A percentile compares a stretch with the other conserved stretches of the same genome.
These are phyloP conservation scores for Backusella sp. DNA, from an alignment of 192 early-diverging fungal species.

Conservation along the genomic window DNA sequence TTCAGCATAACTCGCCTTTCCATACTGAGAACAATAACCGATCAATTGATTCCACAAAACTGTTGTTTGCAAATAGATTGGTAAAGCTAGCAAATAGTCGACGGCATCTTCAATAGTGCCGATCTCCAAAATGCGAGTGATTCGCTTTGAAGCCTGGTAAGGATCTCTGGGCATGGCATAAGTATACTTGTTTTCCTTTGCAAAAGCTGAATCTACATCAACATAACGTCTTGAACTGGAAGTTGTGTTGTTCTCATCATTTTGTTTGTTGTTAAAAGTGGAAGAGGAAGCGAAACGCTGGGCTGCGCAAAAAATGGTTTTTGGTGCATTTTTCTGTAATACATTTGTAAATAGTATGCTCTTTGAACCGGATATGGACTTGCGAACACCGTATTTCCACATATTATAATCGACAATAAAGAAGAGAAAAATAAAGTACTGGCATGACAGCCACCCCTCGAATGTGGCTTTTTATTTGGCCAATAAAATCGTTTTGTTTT, in stretches of 20 bases:
- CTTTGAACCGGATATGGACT: not conserved
- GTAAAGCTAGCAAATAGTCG: conserved; percentile 2
- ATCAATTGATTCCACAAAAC: not conserved
- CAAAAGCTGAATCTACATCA: conserved; percentile 5
- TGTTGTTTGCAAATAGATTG: not conserved
- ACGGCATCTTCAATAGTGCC: not conserved
- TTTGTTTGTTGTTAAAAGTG: not conserved
- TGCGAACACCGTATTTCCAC: not conserved
- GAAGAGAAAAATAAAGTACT: not conserved
- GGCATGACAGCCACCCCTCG: not conserved
- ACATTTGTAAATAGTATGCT: not conserved
- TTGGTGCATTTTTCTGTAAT: not conserved
- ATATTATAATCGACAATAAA: not conserved
- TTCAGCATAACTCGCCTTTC: conserved; percentile 10
- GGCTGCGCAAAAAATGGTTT: not conserved
- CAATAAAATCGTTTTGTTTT: too few species aligned
- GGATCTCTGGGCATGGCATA: conserved; percentile 3
- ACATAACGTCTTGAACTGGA: not conserved
- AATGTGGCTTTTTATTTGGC: not conserved
- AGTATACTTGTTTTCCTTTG: not conserved
- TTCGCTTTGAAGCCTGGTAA: not conserved
- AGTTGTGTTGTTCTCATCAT: not conserved
- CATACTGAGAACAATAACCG: conserved; percentile 3
- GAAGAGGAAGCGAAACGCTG: not conserved
- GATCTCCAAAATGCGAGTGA: not conserved